Base-by-base conservation (phyloP, 805 yeast genomes). In the Zygosaccharomyces lentus region DNA sequence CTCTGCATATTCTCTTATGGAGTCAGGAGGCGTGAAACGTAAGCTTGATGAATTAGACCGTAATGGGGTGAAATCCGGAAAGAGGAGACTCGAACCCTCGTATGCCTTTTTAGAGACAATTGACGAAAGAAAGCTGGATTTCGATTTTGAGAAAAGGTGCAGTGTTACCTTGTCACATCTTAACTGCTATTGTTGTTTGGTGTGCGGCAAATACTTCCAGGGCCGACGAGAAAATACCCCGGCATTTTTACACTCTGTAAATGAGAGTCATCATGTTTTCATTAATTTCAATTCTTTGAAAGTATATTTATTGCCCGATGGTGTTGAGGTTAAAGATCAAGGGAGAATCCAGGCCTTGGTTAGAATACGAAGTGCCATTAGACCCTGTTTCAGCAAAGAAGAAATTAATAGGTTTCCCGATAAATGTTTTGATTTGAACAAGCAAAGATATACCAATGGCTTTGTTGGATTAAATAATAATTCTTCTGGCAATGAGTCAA, bases 161-260 rank as follows among this genome's bases (percentile, higher is more conserved):
- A 72, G 78, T 35, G 76, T 82, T 0, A 75, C 88, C 0, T 67
- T 85, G 17, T 72, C 87, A 1, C 74, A 70, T 31, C 67, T 74
- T 16, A 82, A 84, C 55, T 75, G 86, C 0, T 84, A 85, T 56
- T 80, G 86, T 26, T 87, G 95, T 58, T 65, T 87, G 16, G 74
- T 73, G 0, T 87, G 95, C 65, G 91, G 90, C 27, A 81, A 76
- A 55, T 87, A 79, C 63, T 74, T 78, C 43, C 82, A 80, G 53
- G 95, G 95, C 0, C 70, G 88, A 19, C 75, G 80, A 1, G 68
- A 64, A 46, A 61, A 75, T n/a, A 77, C 90, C 0, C 81, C 81
- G 17, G 89, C 90, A 0, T 83, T 79, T 55, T 58, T 69, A 12
- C 95, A 87, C 60, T 74, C 88, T 1, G 70, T 86, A 15, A 73